Percentiles rank a stretch among this genome's conserved stretches.
Evolutionary conservation across 257 asterid genomes (phyloP).

Genomic region (Linaria vulgaris): DNA sequence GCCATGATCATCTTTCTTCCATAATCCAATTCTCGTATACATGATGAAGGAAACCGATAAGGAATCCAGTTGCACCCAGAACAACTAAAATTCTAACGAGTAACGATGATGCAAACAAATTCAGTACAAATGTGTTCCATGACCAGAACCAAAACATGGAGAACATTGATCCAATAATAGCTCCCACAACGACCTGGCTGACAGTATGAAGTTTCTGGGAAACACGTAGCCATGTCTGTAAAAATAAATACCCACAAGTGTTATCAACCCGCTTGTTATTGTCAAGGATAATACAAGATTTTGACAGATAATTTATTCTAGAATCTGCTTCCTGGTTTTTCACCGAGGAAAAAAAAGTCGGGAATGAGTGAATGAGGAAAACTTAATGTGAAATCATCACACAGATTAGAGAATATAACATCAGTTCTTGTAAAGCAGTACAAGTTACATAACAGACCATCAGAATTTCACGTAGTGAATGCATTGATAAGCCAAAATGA

Average conservation of each 20-base stretch:
- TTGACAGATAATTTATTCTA: background rate
- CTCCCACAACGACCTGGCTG: constrained; percentile 51
- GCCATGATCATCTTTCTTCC: constrained; percentile 28
- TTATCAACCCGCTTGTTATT: background rate
- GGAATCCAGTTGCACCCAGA: constrained; percentile 30
- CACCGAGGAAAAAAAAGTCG: background rate
- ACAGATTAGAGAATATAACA: too few species aligned
- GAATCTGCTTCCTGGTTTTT: background rate
- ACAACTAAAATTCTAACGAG: constrained; percentile 34
- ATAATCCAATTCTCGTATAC: constrained; percentile 33
- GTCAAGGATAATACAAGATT: background rate
- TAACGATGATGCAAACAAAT: constrained; percentile 26
- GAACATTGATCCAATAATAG: constrained; percentile 38
- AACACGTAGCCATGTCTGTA: constrained; percentile 58
- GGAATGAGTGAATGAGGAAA: background rate
- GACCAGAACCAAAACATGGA: constrained; percentile 45
- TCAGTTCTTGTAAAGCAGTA: too few species aligned
- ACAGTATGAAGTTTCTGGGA: constrained; percentile 41
- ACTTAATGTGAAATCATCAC: too few species aligned
- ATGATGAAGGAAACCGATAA: constrained; percentile 28
- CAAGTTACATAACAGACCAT: too few species aligned
- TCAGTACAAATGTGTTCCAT: constrained; percentile 35
- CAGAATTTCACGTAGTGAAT: too few species aligned
- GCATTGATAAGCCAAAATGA: too few species aligned
- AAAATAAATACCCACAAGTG: background rate